Conservation (phyloP, 495 filamentous ascomycete genomes). For the Poronia punctata region DNA sequence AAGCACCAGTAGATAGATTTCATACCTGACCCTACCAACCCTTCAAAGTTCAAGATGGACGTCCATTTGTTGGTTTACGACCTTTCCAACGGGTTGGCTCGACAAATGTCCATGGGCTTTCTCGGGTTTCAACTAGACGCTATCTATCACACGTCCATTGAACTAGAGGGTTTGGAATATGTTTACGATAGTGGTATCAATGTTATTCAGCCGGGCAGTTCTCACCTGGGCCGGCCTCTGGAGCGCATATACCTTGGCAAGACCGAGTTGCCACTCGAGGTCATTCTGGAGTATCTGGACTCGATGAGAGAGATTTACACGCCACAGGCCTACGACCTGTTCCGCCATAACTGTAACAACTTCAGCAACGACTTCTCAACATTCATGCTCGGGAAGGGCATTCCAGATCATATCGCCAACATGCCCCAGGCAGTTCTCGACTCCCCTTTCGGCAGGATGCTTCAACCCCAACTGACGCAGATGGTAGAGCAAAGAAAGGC, state of each 20-base stretch:
- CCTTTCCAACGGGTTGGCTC: slow-evolving; percentile 64
- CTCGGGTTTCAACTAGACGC: slow-evolving; percentile 77
- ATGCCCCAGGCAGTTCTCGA: slow-evolving; percentile 80
- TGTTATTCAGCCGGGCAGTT: slow-evolving; percentile 67
- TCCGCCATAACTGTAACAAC: slow-evolving; percentile 93
- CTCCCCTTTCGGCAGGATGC: slow-evolving; percentile 86
- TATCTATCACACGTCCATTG: slow-evolving; percentile 85
- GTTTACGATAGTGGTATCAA: slow-evolving; percentile 65
- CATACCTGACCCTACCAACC: too few relatives aligned
- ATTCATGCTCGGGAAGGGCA: slow-evolving; percentile 84
- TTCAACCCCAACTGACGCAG: slow-evolving; percentile 71
- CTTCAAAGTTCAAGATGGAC: slow-evolving; percentile 67
- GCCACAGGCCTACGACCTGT: slow-evolving; percentile 75
- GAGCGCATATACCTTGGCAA: slow-evolving; percentile 65
- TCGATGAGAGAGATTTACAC: slow-evolving; percentile 78
- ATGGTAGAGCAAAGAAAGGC: slow-evolving; percentile 66
- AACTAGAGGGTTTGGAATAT: slow-evolving; percentile 59
- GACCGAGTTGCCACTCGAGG: slow-evolving; percentile 72
- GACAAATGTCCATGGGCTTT: slow-evolving; percentile 40
- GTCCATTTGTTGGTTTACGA: slow-evolving; percentile 92
- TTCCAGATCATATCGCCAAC: slow-evolving; percentile 81
- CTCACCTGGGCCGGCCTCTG: slow-evolving; percentile 81
- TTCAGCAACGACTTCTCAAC: slow-evolving; percentile 90
- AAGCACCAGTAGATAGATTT: too few relatives aligned
- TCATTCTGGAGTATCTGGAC: slow-evolving; percentile 84